phyloP scores from a whole-genome alignment of 2,329 filamentous ascomycete genomes.

The Corinectria fuckeliana region DNA sequence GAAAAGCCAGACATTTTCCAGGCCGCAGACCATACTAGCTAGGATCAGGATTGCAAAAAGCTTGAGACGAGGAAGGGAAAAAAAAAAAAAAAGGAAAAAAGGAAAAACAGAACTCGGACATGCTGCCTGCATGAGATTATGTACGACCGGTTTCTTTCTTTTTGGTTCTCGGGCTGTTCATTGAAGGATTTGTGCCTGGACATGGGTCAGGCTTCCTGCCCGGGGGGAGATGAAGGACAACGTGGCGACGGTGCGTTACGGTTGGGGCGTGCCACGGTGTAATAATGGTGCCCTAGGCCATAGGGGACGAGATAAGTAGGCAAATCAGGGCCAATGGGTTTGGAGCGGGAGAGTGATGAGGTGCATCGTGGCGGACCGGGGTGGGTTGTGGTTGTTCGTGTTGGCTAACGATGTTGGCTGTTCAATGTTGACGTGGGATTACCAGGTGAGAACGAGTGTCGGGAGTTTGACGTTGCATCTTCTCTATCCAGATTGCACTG shows the following conservation, averaged over 20 bases:
- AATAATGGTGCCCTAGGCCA: slow-evolving; percentile 4
- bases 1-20: not conserved
- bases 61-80: not conserved
- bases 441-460: not conserved
- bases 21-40: not conserved
- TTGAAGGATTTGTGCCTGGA: not conserved
- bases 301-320: too few species aligned
- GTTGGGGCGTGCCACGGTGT: slow-evolving; percentile 10
- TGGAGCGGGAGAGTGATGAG: slow-evolving; percentile 12
- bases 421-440: slow-evolving; percentile 12
- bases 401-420: not conserved
- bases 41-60: not conserved
- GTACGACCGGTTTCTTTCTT: slow-evolving; percentile 8
- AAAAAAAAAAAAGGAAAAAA: not conserved
- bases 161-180: not conserved
- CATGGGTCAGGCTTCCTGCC: slow-evolving; percentile 6
- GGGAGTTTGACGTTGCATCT: not conserved
- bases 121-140: slow-evolving; percentile 23
- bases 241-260: slow-evolving; percentile 11
- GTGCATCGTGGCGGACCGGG: slow-evolving; percentile 17
- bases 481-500: not conserved
- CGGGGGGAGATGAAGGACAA: slow-evolving; percentile 16
- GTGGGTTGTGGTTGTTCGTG: not conserved
- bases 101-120: too few species aligned
- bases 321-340: too few species aligned